A percentile compares a stretch with the other conserved stretches of the same genome.
phyloP scores from a whole-genome alignment of 2,329 filamentous ascomycete genomes.

The Trichoderma sp. region DNA sequence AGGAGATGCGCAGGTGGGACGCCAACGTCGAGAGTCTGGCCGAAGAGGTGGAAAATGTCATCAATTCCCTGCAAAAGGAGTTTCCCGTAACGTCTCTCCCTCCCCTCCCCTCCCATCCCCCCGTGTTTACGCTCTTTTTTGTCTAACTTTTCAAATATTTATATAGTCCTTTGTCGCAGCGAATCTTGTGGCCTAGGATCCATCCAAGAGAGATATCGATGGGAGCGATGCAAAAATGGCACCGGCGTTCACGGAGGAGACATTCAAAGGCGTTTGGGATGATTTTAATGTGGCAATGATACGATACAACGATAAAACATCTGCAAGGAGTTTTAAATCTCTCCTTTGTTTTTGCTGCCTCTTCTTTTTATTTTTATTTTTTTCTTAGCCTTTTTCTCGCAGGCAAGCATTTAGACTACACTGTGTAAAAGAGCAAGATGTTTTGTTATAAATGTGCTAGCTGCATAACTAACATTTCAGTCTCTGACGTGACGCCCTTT shows the following conservation, averaged over 20 bases:
- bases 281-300: not conserved
- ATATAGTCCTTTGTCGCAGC: constrained; percentile 54
- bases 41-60: constrained; percentile 85
- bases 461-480: not conserved
- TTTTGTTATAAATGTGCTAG: not conserved
- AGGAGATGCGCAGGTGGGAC: constrained; percentile 83
- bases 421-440: not conserved
- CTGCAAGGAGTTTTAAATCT: not conserved
- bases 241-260: constrained; percentile 1
- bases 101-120: not conserved
- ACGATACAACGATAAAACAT: not conserved
- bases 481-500: not conserved
- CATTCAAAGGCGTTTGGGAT: constrained; percentile 9
- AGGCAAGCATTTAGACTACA: not conserved
- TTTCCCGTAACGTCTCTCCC: constrained; percentile 57
- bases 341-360: not conserved
- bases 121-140: not conserved
- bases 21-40: constrained; percentile 79
- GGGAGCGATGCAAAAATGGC: not conserved
- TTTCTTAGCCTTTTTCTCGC: constrained; percentile 37
- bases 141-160: too few relatives aligned
- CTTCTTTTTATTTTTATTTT: constrained; percentile 15
- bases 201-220: not conserved
- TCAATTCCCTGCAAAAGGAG: constrained; percentile 74
- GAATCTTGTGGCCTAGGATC: constrained; percentile 43